These are phyloP conservation scores for Aspergillus unguis DNA, from an alignment of 2,329 filamentous ascomycete species.

Conservation along the genomic window DNA sequence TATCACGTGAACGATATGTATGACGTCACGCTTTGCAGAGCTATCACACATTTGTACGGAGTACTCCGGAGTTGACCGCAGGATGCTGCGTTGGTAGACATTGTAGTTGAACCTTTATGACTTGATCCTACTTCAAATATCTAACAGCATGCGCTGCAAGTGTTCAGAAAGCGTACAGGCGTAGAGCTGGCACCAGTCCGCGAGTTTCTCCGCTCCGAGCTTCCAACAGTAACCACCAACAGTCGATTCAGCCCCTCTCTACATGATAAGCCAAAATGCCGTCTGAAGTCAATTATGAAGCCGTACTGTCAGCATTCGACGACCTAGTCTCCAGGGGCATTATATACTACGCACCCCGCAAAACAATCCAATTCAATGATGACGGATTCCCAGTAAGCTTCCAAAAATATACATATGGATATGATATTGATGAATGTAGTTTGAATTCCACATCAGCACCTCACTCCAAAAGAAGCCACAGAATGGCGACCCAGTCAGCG, in stretches of 20 bases:
- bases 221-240: background rate
- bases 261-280: background rate
- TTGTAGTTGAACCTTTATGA: no score
- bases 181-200: no score
- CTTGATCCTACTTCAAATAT: no score
- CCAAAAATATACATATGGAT: background rate
- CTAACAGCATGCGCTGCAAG: no score
- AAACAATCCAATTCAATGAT: background rate
- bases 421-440: background rate
- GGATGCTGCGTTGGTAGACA: no score
- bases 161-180: no score
- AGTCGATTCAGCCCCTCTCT: background rate
- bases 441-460: slow-evolving; percentile 10
- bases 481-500: background rate
- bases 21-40: no score
- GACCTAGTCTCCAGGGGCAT: slow-evolving; percentile 1
- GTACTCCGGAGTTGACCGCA: no score
- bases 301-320: slow-evolving; percentile 4
- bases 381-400: slow-evolving; percentile 3
- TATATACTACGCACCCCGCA: slow-evolving; percentile 2
- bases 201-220: background rate
- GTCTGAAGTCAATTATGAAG: background rate
- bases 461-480: slow-evolving; percentile 9
- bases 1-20: background rate
- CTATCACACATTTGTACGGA: no score